Base-by-base conservation (phyloP, 345 rosid species). In the Corchorus capsularis region DNA sequence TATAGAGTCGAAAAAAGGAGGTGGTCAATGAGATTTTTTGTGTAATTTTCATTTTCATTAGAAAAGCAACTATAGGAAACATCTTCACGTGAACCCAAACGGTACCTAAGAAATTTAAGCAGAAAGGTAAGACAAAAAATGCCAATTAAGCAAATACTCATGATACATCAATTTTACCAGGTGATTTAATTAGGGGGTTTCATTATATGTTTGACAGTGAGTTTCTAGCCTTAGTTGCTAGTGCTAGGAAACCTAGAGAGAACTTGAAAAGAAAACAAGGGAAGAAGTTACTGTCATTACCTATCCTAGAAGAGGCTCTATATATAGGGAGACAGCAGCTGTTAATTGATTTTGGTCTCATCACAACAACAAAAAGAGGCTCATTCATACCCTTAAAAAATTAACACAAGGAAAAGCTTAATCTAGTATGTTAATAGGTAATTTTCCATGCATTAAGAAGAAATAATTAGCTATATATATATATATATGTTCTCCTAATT, bases 81-180 rank as follows among this genome's bases (percentile, higher is more conserved):
- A 65, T 65, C 72, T 65, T 22, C 72, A 43, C 78, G 54, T 66
- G 72, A 55, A 20, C 16, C 45, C 27, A 46, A 54, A 75, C 65
- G 22, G 54, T 16, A 16, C 22, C 34, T 32, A 11, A 1, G 43
- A 54, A 47, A 74, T 72, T 45, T 17, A 5, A 35, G 7, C 17
- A 11, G 10, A 39, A 19, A 39, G 13, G 7, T 19, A 41, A 46
- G 8, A 52, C 15, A 52, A 49, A 5, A 1, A 3, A 6, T 6
- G 53, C 22, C 17, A 47, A n/a, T n/a, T n/a, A n/a, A 62, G 12
- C 19, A 34, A 52, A 54, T 71, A 41, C 37, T 43, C 12, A 22
- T n/a, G n/a, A n/a, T 27, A 27, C 27, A n/a, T n/a, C 27, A 27
- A 0, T 27, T 27, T 0, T 0, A 27, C 27, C 27, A 27, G 32